Evolutionary conservation across 192 early-diverging fungal species (phyloP).

Genomic region (Piromyces finnis): DNA sequence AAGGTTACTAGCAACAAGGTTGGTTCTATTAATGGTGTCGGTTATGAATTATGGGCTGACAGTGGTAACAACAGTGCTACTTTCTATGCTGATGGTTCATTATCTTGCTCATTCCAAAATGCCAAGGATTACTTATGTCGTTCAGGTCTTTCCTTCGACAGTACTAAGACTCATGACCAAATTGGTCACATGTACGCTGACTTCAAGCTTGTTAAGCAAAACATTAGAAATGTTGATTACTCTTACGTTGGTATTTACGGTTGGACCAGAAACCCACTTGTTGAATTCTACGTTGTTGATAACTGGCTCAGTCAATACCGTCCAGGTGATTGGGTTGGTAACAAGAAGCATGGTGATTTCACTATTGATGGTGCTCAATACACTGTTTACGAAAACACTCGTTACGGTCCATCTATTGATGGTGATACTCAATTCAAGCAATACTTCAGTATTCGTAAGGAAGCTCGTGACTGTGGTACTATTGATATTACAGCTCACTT

Average conservation of each 20-base stretch:
- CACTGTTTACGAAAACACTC: neutral
- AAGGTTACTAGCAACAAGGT: neutral
- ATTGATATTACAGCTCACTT: neutral
- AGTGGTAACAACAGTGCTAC: neutral
- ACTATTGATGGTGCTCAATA: neutral
- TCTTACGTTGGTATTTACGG: neutral
- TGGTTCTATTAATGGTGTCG: neutral
- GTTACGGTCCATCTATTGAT: neutral
- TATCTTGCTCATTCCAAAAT: neutral
- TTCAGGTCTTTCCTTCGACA: neutral
- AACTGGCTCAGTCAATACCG: neutral
- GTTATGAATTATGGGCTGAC: neutral
- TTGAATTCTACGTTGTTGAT: neutral
- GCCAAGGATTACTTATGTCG: neutral
- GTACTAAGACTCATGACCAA: neutral
- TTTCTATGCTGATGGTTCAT: neutral
- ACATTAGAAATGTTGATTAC: neutral
- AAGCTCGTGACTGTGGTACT: neutral
- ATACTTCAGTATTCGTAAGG: neutral
- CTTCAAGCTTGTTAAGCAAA: neutral
- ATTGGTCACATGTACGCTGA: neutral
- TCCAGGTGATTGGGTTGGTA: neutral
- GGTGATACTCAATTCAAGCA: neutral
- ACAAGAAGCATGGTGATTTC: neutral
- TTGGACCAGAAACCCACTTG: neutral